These are phyloP conservation scores for Aspergillus ostianus DNA, from an alignment of 495 filamentous ascomycete genomes.

Conservation along the genomic window DNA sequence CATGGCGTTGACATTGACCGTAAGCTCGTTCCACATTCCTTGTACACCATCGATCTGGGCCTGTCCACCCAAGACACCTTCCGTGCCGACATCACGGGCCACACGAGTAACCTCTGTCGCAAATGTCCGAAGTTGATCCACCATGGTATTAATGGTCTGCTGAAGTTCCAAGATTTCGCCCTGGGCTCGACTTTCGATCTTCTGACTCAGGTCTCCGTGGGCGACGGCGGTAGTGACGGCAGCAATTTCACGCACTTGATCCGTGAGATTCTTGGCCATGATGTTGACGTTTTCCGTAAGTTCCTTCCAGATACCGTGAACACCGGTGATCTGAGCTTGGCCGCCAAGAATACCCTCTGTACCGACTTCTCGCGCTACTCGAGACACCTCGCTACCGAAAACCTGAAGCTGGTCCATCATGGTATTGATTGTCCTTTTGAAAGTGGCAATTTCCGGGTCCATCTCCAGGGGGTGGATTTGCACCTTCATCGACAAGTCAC, in stretches of 20 bases:
- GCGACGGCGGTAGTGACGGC: slow-evolving; percentile 95
- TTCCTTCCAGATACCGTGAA: slow-evolving; percentile 98
- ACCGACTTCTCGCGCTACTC: slow-evolving; percentile 93
- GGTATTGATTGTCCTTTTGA: slow-evolving; percentile 94
- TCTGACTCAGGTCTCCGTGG: slow-evolving; percentile 92
- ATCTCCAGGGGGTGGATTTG: slow-evolving; percentile 94
- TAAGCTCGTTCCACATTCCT: slow-evolving; percentile 95
- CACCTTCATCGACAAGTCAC: slow-evolving; percentile 97
- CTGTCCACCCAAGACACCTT: slow-evolving; percentile 95
- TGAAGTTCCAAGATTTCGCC: slow-evolving; percentile 96
- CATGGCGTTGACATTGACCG: slow-evolving; percentile 98
- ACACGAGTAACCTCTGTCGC: slow-evolving; percentile 96
- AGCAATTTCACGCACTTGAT: slow-evolving; percentile 94
- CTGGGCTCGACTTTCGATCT: slow-evolving; percentile 90
- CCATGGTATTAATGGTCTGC: slow-evolving; percentile 99
- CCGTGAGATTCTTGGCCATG: slow-evolving; percentile 86
- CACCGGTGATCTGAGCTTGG: slow-evolving; percentile 89
- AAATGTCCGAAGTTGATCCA: slow-evolving; percentile 95
- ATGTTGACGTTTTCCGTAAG: slow-evolving; percentile 97
- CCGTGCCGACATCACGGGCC: slow-evolving; percentile 93
- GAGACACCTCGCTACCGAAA: slow-evolving; percentile 95
- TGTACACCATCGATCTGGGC: slow-evolving; percentile 87
- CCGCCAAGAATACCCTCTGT: slow-evolving; percentile 97
- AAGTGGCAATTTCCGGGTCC: slow-evolving; percentile 99
- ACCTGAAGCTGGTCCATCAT: slow-evolving; percentile 99